Conservation (phyloP, 805 yeast species). For the Saccharomyces kudriavzevii region DNA sequence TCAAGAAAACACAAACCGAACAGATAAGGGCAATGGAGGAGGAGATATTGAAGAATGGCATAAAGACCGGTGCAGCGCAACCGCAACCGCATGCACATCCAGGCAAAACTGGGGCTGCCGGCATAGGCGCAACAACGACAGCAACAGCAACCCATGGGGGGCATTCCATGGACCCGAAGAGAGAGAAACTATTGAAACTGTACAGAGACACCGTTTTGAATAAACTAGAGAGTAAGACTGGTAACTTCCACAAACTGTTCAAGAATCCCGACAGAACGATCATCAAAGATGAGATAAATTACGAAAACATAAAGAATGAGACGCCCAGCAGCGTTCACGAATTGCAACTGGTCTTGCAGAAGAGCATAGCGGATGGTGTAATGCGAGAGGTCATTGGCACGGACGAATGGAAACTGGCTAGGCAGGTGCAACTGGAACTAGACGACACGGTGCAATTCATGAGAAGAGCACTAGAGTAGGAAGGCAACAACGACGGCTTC, state of each 20-base stretch:
- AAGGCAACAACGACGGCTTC: background rate
- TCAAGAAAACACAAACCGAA: slow-evolving; percentile 10
- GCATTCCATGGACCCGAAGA: slow-evolving; percentile 19
- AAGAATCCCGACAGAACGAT: slow-evolving; percentile 2
- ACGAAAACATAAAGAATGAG: slow-evolving; percentile 18
- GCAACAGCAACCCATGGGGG: background rate
- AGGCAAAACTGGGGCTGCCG: slow-evolving; percentile 2
- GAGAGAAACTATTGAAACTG: slow-evolving; percentile 24
- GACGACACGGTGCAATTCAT: slow-evolving; percentile 31
- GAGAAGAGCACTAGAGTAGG: slow-evolving; percentile 27
- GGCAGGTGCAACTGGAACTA: slow-evolving; percentile 25
- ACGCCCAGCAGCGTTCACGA: slow-evolving; percentile 28
- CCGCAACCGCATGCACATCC: background rate
- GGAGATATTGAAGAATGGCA: slow-evolving; percentile 7
- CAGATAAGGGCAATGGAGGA: slow-evolving; percentile 16
- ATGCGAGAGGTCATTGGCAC: slow-evolving; percentile 20
- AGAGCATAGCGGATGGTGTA: slow-evolving; percentile 25
- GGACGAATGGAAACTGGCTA: slow-evolving; percentile 19
- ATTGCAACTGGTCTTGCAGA: slow-evolving; percentile 26
- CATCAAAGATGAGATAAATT: slow-evolving; percentile 10
- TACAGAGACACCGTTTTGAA: slow-evolving; percentile 29
- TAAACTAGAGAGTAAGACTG: slow-evolving; percentile 24
- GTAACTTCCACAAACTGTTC: slow-evolving; percentile 17
- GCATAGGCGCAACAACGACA: background rate
- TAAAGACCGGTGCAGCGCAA: background rate